phyloP scores from a whole-genome alignment of 1,284 basidiomycete species.

The Cryptococcus depauperatus region DNA sequence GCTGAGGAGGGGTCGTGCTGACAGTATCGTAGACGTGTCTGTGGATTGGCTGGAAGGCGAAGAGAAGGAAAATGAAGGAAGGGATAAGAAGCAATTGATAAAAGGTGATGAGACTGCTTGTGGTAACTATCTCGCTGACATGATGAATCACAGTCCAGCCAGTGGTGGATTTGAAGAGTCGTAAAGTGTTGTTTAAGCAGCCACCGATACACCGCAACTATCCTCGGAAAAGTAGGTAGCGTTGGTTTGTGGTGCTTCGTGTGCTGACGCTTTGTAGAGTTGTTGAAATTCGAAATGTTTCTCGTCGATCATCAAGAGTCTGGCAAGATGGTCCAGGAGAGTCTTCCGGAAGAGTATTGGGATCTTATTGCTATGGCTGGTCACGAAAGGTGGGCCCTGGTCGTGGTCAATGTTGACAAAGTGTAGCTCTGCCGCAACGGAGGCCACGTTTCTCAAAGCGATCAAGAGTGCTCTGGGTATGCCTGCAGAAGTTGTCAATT shows the following conservation, averaged over 20 bases:
- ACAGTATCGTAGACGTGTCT: neutral
- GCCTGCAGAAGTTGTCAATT: constrained; percentile 18
- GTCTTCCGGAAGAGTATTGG: constrained; percentile 31
- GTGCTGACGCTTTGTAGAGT: constrained; percentile 8
- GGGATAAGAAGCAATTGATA: constrained; percentile 16
- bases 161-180: constrained; percentile 26
- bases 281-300: constrained; percentile 18
- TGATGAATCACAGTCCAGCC: neutral
- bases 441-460: constrained; percentile 27
- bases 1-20: neutral
- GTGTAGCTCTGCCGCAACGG: constrained; percentile 21
- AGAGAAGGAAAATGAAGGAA: constrained; percentile 15
- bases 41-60: constrained; percentile 2
- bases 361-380: constrained; percentile 30
- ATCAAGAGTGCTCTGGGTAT: constrained; percentile 19
- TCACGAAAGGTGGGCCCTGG: constrained; percentile 29
- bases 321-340: constrained; percentile 12
- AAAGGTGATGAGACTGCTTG: constrained; percentile 4
- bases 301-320: constrained; percentile 28
- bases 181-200: constrained; percentile 28
- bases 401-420: neutral
- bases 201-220: constrained; percentile 10
- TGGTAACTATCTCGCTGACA: neutral
- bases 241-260: too few species aligned
- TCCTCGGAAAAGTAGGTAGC: constrained; percentile 26